Conservation (phyloP, 2,329 filamentous ascomycete species). For the Penicillium digitatum region DNA sequence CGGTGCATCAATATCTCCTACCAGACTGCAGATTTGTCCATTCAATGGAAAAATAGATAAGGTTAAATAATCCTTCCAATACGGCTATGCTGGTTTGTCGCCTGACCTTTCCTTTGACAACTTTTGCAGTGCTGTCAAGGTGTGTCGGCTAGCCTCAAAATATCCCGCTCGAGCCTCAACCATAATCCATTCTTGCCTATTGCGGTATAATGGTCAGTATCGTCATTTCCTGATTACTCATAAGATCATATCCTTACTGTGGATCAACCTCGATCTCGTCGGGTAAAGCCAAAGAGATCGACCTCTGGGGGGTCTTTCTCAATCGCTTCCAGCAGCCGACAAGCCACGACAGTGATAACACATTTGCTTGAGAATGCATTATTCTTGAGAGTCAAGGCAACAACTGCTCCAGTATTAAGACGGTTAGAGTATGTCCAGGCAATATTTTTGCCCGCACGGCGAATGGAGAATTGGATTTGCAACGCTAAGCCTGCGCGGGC, state of each 20-base stretch:
- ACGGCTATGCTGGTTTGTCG: not conserved
- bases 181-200: constrained; percentile 65
- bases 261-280: constrained; percentile 66
- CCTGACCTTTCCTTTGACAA: constrained; percentile 51
- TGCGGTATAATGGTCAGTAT: not conserved
- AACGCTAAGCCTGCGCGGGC: not conserved
- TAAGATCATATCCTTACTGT: too few species aligned
- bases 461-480: not conserved
- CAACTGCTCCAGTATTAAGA: constrained; percentile 52
- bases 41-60: constrained; percentile 43
- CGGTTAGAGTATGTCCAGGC: constrained; percentile 63
- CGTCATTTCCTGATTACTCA: not conserved
- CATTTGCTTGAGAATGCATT: constrained; percentile 64
- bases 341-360: constrained; percentile 68
- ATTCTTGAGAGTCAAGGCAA: constrained; percentile 52
- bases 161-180: constrained; percentile 70
- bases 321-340: constrained; percentile 60
- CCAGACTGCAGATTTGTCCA: constrained; percentile 42
- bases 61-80: constrained; percentile 1
- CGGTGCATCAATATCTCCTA: constrained; percentile 47
- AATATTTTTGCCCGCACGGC: constrained; percentile 62
- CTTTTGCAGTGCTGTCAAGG: constrained; percentile 68
- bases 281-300: constrained; percentile 65
- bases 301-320: constrained; percentile 65
- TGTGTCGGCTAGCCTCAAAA: constrained; percentile 72